A percentile compares a stretch with the other conserved stretches of the same genome.
phyloP scores from a whole-genome alignment of 2,329 filamentous ascomycete species.

The Grosmannia clavigera region DNA sequence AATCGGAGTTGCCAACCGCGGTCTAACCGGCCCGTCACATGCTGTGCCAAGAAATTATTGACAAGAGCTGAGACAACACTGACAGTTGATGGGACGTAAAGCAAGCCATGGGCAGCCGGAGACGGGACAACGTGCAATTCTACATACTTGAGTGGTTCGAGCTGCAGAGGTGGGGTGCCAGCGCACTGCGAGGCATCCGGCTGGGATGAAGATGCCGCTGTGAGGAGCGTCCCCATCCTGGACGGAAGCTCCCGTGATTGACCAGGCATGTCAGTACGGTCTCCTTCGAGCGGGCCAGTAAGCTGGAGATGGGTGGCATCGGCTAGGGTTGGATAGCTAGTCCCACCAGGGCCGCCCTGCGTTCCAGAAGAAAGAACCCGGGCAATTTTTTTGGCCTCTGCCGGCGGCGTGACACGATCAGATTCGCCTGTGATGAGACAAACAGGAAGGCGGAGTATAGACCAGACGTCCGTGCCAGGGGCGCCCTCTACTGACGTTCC shows the following conservation, averaged over 20 bases:
- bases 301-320: conserved; percentile 5
- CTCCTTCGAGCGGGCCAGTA: not conserved
- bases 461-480: conserved; percentile 60
- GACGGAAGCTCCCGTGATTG: not conserved
- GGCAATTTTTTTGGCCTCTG: conserved; percentile 24
- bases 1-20: conserved; percentile 87
- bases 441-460: conserved; percentile 57
- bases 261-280: not conserved
- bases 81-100: conserved; percentile 66
- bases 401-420: conserved; percentile 52
- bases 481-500: conserved; percentile 48
- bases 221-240: not conserved
- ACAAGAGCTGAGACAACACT: conserved; percentile 70
- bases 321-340: conserved; percentile 14
- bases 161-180: conserved; percentile 32
- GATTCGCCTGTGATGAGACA: conserved; percentile 67
- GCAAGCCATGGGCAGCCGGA: conserved; percentile 71
- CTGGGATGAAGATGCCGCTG: not conserved
- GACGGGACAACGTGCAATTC: conserved; percentile 59
- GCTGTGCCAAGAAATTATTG: conserved; percentile 63
- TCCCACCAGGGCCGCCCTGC: not conserved
- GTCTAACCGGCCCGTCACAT: conserved; percentile 66
- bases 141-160: conserved; percentile 41
- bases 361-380: not conserved
- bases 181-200: not conserved